Evolutionary conservation across 129 eudicot genomes (phyloP).

Genomic region (Centella asiatica): DNA sequence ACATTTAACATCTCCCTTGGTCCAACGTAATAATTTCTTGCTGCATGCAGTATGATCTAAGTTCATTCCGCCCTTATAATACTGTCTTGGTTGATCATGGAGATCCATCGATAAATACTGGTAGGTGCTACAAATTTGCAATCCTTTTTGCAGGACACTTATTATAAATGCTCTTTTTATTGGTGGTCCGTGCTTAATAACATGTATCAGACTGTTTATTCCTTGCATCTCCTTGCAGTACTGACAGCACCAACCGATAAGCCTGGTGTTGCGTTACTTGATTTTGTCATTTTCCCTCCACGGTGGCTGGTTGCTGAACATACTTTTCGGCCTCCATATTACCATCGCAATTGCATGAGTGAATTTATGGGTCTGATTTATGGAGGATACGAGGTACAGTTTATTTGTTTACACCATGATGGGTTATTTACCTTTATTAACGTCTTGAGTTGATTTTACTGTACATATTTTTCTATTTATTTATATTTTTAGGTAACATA

Average conservation of each 20-base stretch:
- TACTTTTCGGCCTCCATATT: conserved; percentile 96
- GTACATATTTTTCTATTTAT: neutral
- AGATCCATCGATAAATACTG: conserved; percentile 97
- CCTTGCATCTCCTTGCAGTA: conserved; percentile 45
- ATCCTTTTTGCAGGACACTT: neutral
- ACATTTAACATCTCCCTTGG: neutral
- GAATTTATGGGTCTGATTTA: conserved; percentile 97
- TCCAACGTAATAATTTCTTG: conserved; percentile 5
- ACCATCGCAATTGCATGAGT: conserved; percentile 98
- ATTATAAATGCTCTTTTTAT: neutral
- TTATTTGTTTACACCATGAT: neutral
- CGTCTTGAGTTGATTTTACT: neutral
- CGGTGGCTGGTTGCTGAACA: conserved; percentile 99
- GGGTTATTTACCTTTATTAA: neutral
- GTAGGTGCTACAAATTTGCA: conserved; percentile 24
- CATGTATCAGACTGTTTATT: neutral
- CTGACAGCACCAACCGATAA: conserved; percentile 91
- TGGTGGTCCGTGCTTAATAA: neutral
- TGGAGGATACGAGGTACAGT: conserved; percentile 85
- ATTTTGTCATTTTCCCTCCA: conserved; percentile 97
- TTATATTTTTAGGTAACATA: neutral
- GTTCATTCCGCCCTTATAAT: conserved; percentile 89
- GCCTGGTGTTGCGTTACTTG: conserved; percentile 98
- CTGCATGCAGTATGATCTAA: conserved; percentile 71
- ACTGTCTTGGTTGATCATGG: conserved; percentile 89